Percentiles rank a stretch among this genome's conserved stretches.
phyloP scores from a whole-genome alignment of 441 rosid genomes.

The Euphorbia corollata region DNA sequence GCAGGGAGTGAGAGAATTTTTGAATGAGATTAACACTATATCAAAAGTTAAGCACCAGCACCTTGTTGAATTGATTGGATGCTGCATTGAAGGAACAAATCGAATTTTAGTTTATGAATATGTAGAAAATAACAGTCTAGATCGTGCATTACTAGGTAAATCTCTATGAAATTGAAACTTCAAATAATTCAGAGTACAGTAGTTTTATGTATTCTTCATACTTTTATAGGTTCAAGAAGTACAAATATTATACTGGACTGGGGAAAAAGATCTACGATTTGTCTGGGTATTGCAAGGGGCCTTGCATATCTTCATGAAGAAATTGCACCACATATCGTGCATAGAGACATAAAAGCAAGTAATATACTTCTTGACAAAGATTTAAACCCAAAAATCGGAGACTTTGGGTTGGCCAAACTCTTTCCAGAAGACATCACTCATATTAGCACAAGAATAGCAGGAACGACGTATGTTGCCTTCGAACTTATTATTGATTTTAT shows the following conservation, averaged over 20 bases:
- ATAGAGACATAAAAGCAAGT: constrained; percentile 89
- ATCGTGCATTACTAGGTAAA: constrained; percentile 57
- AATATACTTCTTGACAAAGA: constrained; percentile 74
- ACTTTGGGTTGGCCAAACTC: constrained; percentile 89
- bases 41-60: constrained; percentile 71
- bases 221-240: constrained; percentile 46
- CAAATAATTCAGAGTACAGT: constrained; percentile 5
- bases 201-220: not conserved
- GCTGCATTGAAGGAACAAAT: constrained; percentile 56
- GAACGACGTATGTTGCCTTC: constrained; percentile 54
- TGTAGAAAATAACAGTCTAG: constrained; percentile 72
- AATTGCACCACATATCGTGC: constrained; percentile 67
- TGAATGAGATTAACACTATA: constrained; percentile 65
- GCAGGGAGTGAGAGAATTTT: constrained; percentile 78
- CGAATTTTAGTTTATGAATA: constrained; percentile 79
- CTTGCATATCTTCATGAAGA: constrained; percentile 85
- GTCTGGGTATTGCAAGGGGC: constrained; percentile 71
- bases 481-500: constrained; percentile 5
- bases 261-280: constrained; percentile 67
- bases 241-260: constrained; percentile 46
- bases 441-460: constrained; percentile 81
- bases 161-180: constrained; percentile 1
- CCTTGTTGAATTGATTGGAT: constrained; percentile 82
- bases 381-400: constrained; percentile 78
- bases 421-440: constrained; percentile 88